phyloP scores from a whole-genome alignment of 176 grass and related monocot genomes.

The Urochloa ruziziensis region DNA sequence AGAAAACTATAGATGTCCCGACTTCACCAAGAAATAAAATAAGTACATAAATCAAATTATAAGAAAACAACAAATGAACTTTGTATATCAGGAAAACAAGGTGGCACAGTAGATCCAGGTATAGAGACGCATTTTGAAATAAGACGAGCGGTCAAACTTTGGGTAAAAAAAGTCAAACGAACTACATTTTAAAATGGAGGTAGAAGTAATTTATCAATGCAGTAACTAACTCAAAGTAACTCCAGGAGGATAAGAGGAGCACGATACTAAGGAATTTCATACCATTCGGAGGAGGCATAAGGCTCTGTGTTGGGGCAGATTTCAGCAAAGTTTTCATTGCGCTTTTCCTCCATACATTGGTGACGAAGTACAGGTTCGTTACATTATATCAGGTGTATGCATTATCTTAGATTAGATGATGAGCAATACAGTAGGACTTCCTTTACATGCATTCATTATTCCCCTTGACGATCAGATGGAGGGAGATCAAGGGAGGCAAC shows the following conservation, averaged over 20 bases:
- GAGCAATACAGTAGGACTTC: background rate
- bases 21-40: no score
- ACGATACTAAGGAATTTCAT: background rate
- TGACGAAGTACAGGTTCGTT: constrained; percentile 7
- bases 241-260: background rate
- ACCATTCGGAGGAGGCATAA: constrained; percentile 18
- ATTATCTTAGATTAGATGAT: background rate
- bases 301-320: constrained; percentile 13
- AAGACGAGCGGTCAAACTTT: no score
- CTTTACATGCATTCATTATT: no score
- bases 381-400: background rate
- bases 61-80: no score
- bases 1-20: no score
- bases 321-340: background rate
- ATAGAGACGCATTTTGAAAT: no score
- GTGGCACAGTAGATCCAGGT: no score
- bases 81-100: no score
- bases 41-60: no score
- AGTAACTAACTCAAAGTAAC: background rate
- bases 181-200: no score
- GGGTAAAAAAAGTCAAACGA: no score
- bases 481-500: constrained; percentile 20
- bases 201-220: background rate
- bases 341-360: constrained; percentile 7
- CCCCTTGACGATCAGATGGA: background rate